Evolutionary conservation across 2,329 filamentous ascomycete genomes (phyloP), one percentile per base, ranked within the genome.

Genomic region (Beauveria varroae): DNA sequence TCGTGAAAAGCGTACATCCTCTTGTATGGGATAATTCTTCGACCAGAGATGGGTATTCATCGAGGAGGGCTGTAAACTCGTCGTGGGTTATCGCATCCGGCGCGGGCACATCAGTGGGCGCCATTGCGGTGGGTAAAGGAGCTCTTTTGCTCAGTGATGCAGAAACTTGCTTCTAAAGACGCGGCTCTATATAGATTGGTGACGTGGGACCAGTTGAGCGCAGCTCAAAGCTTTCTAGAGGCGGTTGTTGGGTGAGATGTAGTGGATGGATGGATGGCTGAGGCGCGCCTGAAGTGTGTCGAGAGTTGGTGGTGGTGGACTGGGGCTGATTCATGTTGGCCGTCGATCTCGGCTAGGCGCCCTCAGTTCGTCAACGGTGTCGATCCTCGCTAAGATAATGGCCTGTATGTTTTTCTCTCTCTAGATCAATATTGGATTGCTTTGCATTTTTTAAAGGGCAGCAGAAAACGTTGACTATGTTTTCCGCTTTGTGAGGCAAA

Each of bases 1-100:
- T 37, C 5, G 14, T 37, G 60, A 40, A 50, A 53, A 18, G 68
- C 73, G 62, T 69, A 82, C 80, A 70, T 54, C 71, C 68, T 69
- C 81, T 84, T 34, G 72, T 69, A 6, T 68, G 68, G 1, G 81
- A 83, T 22, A 81, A 74, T 3, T 71, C 68, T 46, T 77, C 68
- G 43, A 82, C 70, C 12, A 80, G 64, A 41, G 68, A 51, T n/a
- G 71, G 67, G 59, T 81, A 81, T 34, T 67, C 68, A n/a, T 61
- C 63, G 37, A 81, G 67, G 1, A 74, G 62, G 30, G 66, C 59
- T 1, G 69, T 64, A 60, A 81, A 81, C 41, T 74, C 68, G 2
- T 67, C 63, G 6, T 65, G 66, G 10, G 67, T 68, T 52, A 76
- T 72, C 6, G 30, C 53, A 16, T 58, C 64, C 8, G 62, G 40